These are phyloP conservation scores for Solanum chilense DNA, from an alignment of 257 asterid species.

Conservation along the genomic window DNA sequence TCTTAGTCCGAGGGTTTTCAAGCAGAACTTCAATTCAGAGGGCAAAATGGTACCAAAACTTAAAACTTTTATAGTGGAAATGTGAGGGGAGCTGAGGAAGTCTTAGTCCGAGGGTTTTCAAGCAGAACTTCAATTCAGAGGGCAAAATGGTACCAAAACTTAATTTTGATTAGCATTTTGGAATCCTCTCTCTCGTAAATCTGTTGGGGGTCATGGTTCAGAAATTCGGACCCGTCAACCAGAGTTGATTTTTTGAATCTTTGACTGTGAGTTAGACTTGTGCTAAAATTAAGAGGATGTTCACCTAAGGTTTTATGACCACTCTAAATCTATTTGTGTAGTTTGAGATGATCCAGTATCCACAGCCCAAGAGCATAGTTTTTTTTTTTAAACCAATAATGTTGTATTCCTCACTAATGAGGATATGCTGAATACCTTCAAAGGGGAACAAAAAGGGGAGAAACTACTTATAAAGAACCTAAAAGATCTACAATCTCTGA, in stretches of 20 bases:
- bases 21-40: neutral
- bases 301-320: neutral
- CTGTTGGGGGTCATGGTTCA: neutral
- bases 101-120: neutral
- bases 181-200: neutral
- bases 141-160: neutral
- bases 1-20: neutral
- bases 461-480: neutral
- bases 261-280: neutral
- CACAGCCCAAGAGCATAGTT: neutral
- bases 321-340: neutral
- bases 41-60: neutral
- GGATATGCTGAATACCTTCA: neutral
- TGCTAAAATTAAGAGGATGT: neutral
- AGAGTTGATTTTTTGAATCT: neutral
- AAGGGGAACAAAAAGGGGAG: neutral
- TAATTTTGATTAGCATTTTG: neutral
- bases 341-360: neutral
- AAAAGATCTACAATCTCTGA: neutral
- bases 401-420: neutral
- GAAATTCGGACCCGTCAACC: neutral
- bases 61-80: neutral
- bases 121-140: neutral
- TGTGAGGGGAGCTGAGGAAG: neutral
- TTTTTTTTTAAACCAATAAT: neutral